Evolutionary conservation across 176 grass and related monocot species (phyloP).

Genomic region (Coix lacrymajobi): DNA sequence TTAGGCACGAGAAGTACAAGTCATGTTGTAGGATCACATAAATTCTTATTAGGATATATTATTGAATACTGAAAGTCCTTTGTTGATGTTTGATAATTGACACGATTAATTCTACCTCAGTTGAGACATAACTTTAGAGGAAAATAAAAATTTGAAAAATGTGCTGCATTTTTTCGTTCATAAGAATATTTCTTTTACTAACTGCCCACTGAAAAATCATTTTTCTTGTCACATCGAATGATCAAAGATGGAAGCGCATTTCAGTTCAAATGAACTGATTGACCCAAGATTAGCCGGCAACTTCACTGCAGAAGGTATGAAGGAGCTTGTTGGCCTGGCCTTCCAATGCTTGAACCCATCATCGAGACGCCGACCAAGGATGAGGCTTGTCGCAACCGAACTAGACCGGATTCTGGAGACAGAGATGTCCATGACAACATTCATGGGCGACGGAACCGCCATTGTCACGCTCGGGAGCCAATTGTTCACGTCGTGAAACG

Average conservation of each 20-base stretch:
- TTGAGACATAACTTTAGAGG: not conserved
- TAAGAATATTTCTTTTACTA: slow-evolving; percentile 9
- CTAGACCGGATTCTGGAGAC: slow-evolving; percentile 82
- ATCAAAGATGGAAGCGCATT: slow-evolving; percentile 66
- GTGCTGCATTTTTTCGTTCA: not conserved
- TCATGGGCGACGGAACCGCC: slow-evolving; percentile 92
- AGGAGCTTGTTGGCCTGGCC: slow-evolving; percentile 57
- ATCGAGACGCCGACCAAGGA: slow-evolving; percentile 59
- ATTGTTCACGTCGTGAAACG: slow-evolving; percentile 67
- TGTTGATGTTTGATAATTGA: not conserved
- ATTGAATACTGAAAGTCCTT: not conserved
- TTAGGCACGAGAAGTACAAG: not conserved
- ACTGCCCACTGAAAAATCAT: slow-evolving; percentile 1
- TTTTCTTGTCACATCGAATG: slow-evolving; percentile 29
- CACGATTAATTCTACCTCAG: not conserved
- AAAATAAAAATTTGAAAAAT: slow-evolving; percentile 1
- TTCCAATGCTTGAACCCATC: slow-evolving; percentile 78
- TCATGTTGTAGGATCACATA: not conserved
- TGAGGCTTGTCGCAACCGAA: slow-evolving; percentile 53
- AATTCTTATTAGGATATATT: not conserved
- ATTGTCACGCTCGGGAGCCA: slow-evolving; percentile 94
- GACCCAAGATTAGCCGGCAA: slow-evolving; percentile 70
- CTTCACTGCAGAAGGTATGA: slow-evolving; percentile 93
- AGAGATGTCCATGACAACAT: slow-evolving; percentile 81
- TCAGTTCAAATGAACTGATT: slow-evolving; percentile 59